Conservation (phyloP, 441 rosid genomes). For the Bruguiera hainesii region DNA sequence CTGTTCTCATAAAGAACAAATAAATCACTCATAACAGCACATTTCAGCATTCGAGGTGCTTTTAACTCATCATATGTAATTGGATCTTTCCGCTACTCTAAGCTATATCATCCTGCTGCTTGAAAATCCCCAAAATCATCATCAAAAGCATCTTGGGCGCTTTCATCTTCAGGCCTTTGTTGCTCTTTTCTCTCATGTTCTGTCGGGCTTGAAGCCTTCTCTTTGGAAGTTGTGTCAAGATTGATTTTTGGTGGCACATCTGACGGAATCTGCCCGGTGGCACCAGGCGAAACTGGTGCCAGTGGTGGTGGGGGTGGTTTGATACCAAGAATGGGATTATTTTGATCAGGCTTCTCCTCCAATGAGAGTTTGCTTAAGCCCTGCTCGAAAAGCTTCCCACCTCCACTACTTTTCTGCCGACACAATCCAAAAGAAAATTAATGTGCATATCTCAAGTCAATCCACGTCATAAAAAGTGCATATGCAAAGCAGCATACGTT, state of each 20-base stretch:
- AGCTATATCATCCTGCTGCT: conserved; percentile 52
- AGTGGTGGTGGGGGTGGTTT: conserved; percentile 89
- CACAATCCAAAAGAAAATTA: conserved; percentile 7
- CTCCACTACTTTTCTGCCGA: conserved; percentile 40
- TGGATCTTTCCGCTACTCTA: neutral
- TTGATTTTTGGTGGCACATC: conserved; percentile 29
- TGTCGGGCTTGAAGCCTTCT: conserved; percentile 18
- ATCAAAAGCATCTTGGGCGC: conserved; percentile 47
- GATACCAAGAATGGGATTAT: conserved; percentile 51
- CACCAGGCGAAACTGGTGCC: conserved; percentile 50
- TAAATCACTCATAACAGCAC: conserved; percentile 10
- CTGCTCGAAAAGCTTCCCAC: conserved; percentile 51
- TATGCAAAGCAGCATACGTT: conserved; percentile 41
- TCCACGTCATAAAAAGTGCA: neutral
- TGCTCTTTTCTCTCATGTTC: conserved; percentile 33
- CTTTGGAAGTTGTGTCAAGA: conserved; percentile 30
- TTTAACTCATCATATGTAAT: conserved; percentile 3
- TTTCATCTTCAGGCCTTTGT: conserved; percentile 24
- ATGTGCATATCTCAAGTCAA: neutral
- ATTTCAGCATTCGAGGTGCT: neutral
- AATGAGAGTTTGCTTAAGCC: conserved; percentile 46
- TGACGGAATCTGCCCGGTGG: conserved; percentile 36
- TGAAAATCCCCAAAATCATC: conserved; percentile 99
- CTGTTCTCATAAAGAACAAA: neutral
- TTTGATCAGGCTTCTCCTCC: conserved; percentile 55